Evolutionary conservation across 768 basidiomycete genomes (phyloP), one percentile per base, ranked within the genome.

Genomic region (Phlebiopsis flavidoalba): DNA sequence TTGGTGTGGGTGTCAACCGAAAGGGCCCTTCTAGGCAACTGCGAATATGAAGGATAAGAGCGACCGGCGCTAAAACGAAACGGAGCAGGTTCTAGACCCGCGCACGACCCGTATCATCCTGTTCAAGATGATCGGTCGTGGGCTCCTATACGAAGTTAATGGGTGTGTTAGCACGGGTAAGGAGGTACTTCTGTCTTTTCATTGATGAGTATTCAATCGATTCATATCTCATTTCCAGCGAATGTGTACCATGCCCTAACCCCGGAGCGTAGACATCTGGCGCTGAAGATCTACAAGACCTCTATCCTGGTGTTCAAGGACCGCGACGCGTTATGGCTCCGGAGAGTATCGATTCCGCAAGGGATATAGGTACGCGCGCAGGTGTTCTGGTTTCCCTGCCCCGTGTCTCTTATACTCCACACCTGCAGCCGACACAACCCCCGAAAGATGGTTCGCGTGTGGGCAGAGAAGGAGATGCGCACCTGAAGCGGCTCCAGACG

Each of bases 381-480:
- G 10, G 17, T 33, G 75, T 76, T 60, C 22, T n/a, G n/a, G n/a
- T n/a, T 31, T 37, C 31, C 17, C 17, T 31, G 26, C 15, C 26
- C 2, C 1, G 15, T 37, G 53, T 14, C 35, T 17, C 26, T 21
- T 14, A 14, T 48, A 19, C 40, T 43, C 40, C 43, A 35, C 24
- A 33, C 31, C 21, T 19, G 24, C 33, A 77, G 79, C 69, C 87
- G 88, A 60, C 86, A 83, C 63, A 99, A 98, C 70, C 96, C 97
- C 15, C 85, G 97, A 26, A 99, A 99, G 76, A 98, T 99, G 96
- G 95, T 99, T 19, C 83, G 94, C 15, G 74, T 98, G 3, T 99
- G 97, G 97, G 97, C 97, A 1, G 97, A 99, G 74, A 99, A 99
- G 76, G 97, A 99, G 73, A 90, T 98, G 89, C 86, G 97, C 22